phyloP scores from a whole-genome alignment of 1,284 basidiomycete genomes.

The Puccinia triticina region DNA sequence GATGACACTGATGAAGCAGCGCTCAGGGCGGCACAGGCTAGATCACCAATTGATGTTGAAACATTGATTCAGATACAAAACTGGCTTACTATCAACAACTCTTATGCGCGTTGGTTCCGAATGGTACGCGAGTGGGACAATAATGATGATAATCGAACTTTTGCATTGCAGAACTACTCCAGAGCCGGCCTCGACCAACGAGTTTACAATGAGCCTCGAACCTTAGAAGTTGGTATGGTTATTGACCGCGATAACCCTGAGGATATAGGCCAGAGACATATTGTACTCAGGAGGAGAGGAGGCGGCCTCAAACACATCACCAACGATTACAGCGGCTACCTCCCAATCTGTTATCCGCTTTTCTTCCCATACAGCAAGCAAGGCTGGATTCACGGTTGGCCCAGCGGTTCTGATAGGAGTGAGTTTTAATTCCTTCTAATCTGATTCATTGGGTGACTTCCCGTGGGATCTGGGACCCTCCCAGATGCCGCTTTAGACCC shows the following conservation, averaged over 20 bases:
- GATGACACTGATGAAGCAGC: background rate
- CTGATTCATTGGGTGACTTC: no score
- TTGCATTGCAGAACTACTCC: background rate
- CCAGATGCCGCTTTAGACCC: no score
- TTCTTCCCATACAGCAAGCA: slow-evolving; percentile 25
- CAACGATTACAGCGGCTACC: slow-evolving; percentile 2
- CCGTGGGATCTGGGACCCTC: no score
- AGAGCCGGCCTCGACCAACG: background rate
- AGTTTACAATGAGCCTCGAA: background rate
- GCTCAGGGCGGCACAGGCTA: background rate
- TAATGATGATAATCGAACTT: background rate
- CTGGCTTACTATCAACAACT: background rate
- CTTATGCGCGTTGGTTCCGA: background rate
- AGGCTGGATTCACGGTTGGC: background rate
- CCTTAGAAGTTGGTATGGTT: background rate
- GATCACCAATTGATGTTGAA: background rate
- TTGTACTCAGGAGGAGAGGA: background rate
- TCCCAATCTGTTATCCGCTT: slow-evolving; percentile 6
- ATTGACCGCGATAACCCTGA: background rate
- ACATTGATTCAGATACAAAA: background rate
- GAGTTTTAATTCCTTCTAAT: no score
- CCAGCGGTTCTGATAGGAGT: background rate
- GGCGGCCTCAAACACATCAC: background rate
- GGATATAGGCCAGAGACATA: background rate
- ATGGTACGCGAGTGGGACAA: background rate